Conservation (phyloP, 768 basidiomycete genomes). For the Paxillus rubicundulus region DNA sequence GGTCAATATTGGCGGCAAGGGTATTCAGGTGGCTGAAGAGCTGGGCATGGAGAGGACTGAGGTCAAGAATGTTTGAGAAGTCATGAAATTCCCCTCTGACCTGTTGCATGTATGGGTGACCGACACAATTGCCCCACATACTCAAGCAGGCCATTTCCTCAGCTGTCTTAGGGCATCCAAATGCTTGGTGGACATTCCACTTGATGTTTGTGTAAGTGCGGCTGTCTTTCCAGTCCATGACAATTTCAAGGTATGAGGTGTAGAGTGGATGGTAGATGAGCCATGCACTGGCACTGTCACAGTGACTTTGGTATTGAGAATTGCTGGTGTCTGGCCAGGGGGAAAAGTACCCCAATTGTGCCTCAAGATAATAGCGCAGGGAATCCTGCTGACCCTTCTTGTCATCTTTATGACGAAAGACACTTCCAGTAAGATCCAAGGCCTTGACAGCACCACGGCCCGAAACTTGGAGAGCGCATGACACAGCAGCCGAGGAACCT, state of each 20-base stretch:
- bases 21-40: conserved; percentile 13
- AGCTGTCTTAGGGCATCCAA: conserved; percentile 17
- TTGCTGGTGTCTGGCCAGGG: conserved; percentile 26
- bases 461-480: conserved; percentile 19
- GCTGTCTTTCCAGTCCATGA: conserved; percentile 17
- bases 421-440: conserved; percentile 20
- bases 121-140: conserved; percentile 8
- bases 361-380: conserved; percentile 7
- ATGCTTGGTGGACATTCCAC: conserved; percentile 21
- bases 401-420: conserved; percentile 35
- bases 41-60: conserved; percentile 18
- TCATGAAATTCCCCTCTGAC: too few species aligned
- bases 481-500: conserved; percentile 5
- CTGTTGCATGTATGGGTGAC: conserved; percentile 22
- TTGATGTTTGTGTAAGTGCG: conserved; percentile 26
- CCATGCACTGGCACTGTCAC: conserved; percentile 15
- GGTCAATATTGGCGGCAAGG: conserved; percentile 12
- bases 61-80: conserved; percentile 22
- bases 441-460: conserved; percentile 25
- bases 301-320: conserved; percentile 17
- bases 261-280: conserved; percentile 11
- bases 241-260: conserved; percentile 18
- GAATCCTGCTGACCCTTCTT: conserved; percentile 34
- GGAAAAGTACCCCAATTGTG: neutral
- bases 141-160: conserved; percentile 16